Evolutionary conservation across 73 alveolate genomes (phyloP).

Genomic region (Diophrys appendiculata): DNA sequence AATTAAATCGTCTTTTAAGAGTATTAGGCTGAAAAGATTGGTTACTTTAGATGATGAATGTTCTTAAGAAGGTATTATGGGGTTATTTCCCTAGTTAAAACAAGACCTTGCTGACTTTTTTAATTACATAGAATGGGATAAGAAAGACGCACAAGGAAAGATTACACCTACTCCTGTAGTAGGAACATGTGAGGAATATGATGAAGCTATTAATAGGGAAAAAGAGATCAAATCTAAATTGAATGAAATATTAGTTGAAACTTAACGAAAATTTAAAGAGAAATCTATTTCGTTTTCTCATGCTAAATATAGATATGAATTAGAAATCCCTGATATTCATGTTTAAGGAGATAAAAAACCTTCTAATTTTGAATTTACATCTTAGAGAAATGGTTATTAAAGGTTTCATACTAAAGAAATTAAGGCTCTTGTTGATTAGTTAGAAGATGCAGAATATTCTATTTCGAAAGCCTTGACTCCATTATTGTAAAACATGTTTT

Average conservation of each 20-base stretch:
- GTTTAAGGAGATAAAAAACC: slow-evolving; percentile 76
- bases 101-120: slow-evolving; percentile 51
- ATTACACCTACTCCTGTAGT: slow-evolving; percentile 71
- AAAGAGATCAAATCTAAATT: slow-evolving; percentile 19
- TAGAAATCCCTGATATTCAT: slow-evolving; percentile 72
- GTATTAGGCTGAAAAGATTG: slow-evolving; percentile 1
- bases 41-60: slow-evolving; percentile 17
- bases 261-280: slow-evolving; percentile 24
- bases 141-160: slow-evolving; percentile 3
- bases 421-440: slow-evolving; percentile 49
- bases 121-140: slow-evolving; percentile 63
- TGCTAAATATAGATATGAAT: slow-evolving; percentile 74
- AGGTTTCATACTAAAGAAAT: slow-evolving; percentile 70
- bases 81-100: slow-evolving; percentile 53
- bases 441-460: slow-evolving; percentile 69
- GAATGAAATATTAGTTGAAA: slow-evolving; percentile 8
- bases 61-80: slow-evolving; percentile 10
- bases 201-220: slow-evolving; percentile 42
- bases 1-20: background rate
- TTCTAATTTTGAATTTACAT: slow-evolving; percentile 69
- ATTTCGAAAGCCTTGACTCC: slow-evolving; percentile 64
- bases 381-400: slow-evolving; percentile 66
- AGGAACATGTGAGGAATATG: slow-evolving; percentile 74
- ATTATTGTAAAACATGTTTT: slow-evolving; percentile 53
- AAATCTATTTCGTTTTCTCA: slow-evolving; percentile 52